A percentile compares a stretch with the other conserved stretches of the same genome.
phyloP scores from a whole-genome alignment of 2,329 filamentous ascomycete genomes.

The Aspergillus fumigatiaffinis region DNA sequence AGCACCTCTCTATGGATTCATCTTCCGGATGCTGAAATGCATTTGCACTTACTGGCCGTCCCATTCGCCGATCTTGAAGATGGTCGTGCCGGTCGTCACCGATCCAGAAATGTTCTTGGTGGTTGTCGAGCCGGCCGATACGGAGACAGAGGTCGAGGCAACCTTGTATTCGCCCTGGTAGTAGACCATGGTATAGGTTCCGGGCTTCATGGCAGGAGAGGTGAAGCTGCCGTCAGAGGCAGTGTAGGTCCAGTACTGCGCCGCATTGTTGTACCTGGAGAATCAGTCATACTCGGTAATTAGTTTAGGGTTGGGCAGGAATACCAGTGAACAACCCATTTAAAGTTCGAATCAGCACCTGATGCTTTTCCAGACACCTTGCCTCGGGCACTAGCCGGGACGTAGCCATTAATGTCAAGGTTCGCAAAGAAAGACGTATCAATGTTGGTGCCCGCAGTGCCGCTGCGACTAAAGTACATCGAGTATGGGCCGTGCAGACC shows the following conservation, averaged over 20 bases:
- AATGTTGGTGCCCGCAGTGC: slow-evolving; percentile 48
- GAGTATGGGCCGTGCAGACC: slow-evolving; percentile 65
- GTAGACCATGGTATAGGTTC: slow-evolving; percentile 65
- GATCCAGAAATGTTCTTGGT: slow-evolving; percentile 51
- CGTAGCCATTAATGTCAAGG: slow-evolving; percentile 56
- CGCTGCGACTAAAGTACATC: slow-evolving; percentile 57
- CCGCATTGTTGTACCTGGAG: slow-evolving; percentile 49
- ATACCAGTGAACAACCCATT: slow-evolving; percentile 63
- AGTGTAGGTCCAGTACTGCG: slow-evolving; percentile 64
- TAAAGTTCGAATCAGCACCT: slow-evolving; percentile 51
- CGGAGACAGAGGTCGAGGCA: slow-evolving; percentile 47
- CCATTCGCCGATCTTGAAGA: slow-evolving; percentile 64
- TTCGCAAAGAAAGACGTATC: slow-evolving; percentile 59
- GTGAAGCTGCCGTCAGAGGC: slow-evolving; percentile 55
- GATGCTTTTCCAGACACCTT: slow-evolving; percentile 58
- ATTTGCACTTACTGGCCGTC: slow-evolving; percentile 50
- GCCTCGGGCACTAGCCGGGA: slow-evolving; percentile 54
- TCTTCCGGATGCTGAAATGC: background rate
- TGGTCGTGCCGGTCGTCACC: slow-evolving; percentile 47
- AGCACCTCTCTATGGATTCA: background rate
- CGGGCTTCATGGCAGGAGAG: slow-evolving; percentile 63
- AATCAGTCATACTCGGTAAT: too few species aligned
- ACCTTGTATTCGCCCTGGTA: slow-evolving; percentile 59
- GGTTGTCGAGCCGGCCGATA: slow-evolving; percentile 48
- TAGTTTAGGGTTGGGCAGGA: too few species aligned